Evolutionary conservation across 352 stramenopile genomes (phyloP), one percentile per base, ranked within the genome.

Genomic region (Detonula confervacea): DNA sequence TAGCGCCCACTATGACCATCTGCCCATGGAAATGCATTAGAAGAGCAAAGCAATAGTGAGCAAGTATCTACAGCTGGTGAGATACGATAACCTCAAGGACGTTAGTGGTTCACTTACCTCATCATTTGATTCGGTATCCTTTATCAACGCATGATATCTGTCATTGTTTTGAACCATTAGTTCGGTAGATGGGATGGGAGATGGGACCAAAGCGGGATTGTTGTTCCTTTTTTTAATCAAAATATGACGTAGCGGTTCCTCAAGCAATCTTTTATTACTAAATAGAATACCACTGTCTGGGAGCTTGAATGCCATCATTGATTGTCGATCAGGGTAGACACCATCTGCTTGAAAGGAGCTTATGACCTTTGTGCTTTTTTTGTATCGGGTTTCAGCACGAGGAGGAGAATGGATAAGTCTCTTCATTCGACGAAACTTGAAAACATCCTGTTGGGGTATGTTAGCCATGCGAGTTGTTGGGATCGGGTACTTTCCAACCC

Each of bases 241-340:
- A 47, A 20, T 57, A 52, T 84, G 76, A 33, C 76, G 68, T 46
- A 62, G 14, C 37, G 76, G 76, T 33, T 84, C 76, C 39, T 72
- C n/a, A 39, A 78, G 25, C 20, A 51, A 29, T 8, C 33, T 56
- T n/a, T 73, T 59, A 51, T 60, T 65, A 39, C 33, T 67, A 30
- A 75, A 66, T 7, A 64, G 47, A 39, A 39, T 61, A 24, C 54
- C 61, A 6, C 29, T 69, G 29, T 1, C 22, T 30, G 47, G 18
- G 24, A 64, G 46, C 46, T 47, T 83, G 52, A 83, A 83, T 18
- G 55, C 59, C 66, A 81, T 71, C 57, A 56, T 66, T 35, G 46
- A 52, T 52, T 81, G 73, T 44, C 64, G 49, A 54, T 65, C 59
- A n/a, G 37, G 11, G 47, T 25, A 64, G 9, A 7, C 33, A 20